Base-by-base conservation (phyloP, 2,329 filamentous ascomycete genomes). In the Pseudogymnoascus pannorum region DNA sequence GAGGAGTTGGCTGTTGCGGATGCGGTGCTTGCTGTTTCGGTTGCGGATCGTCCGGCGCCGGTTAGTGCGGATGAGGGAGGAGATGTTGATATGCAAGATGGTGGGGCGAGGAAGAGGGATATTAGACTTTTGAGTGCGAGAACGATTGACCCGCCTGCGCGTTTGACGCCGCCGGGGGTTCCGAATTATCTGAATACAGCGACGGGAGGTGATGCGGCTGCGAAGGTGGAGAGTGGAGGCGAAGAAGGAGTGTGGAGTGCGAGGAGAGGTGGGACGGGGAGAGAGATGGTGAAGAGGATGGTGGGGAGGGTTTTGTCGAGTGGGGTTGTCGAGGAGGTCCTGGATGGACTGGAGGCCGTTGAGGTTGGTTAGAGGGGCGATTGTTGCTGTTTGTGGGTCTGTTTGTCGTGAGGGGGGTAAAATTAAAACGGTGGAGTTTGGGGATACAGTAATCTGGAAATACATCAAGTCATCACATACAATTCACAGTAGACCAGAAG, bases 1-100 rank as follows among this genome's bases (percentile, higher is more conserved):
- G 92, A 97, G 73, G 94, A 99, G 74, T 86, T 99, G 14, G 90
- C 92, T 2, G 93, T 97, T 3, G 94, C 94, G 1, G 93, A 97
- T 70, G 86, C 87, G 11, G 90, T 94, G 2, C 79, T 97, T 51
- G 94, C 93, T 1, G 84, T 97, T 4, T 96, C 92, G 0, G 82
- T 96, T 33, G 84, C 84, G 14, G 82, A 84, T 66, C 65, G 63
- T 40, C 57, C 64, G 24, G 61, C 64, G 33, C 58, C 66, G 40
- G 63, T n/a, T n/a, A n/a, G 61, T 57, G 40, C 38, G 60, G 36
- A 51, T 26, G 42, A 65, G 54, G 66, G 68, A 22, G 60, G 57
- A 33, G 58, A 65, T 61, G 64, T 67, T 22, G 72, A 72, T 35
- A 76, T 76, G 72, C 77, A 79, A 4, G 77, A 80, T 58, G 71